Base-by-base conservation (phyloP, 306 rosid genomes). In the Quercus cerris region DNA sequence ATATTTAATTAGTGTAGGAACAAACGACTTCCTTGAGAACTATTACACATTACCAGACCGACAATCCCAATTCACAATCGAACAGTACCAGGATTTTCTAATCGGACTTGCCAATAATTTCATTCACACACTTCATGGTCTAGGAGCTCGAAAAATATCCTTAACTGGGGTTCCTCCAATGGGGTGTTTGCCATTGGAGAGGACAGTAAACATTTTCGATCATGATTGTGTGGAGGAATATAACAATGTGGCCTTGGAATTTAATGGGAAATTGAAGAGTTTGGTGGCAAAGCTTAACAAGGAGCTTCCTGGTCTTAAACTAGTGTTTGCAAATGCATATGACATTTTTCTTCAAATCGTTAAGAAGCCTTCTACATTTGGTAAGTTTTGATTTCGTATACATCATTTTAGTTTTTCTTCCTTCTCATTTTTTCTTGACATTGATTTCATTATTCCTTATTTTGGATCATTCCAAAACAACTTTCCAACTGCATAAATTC, bases 111-210 rank as follows among this genome's bases (percentile, higher is more conserved):
- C 94, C 18, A 85, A 77, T 2, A 70, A 70, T n/a, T 90, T 89
- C 71, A 67, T 88, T 0, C 77, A 61, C 78, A 78, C 85, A 13
- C 71, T 91, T 3, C 88, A 91, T 64, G 75, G 3, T 17, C 85
- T 88, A 1, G 92, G 92, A 31, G 97, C 89, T 27, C 82, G 89
- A 82, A 89, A 85, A 58, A 81, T 89, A 51, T 80, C 91, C n/a
- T 83, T 91, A 0, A 81, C 91, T 10, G 94, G 92, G 63, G 69
- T 83, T 19, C 87, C 89, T 77, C 94, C 94, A 1, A 86, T 88
- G 92, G 94, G 94, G 71, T 91, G 97, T 74, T 71, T 91, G 66
- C 97, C 92, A 23, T 69, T 91, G 3, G 91, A 88, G 64, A 88
- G 97, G 69, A 5, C 88, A 51, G 52, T 62, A 1, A 88, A 91